Percentiles rank a stretch among this genome's conserved stretches.
phyloP scores from a whole-genome alignment of 257 asterid species.

The Capsicum baccatum region DNA sequence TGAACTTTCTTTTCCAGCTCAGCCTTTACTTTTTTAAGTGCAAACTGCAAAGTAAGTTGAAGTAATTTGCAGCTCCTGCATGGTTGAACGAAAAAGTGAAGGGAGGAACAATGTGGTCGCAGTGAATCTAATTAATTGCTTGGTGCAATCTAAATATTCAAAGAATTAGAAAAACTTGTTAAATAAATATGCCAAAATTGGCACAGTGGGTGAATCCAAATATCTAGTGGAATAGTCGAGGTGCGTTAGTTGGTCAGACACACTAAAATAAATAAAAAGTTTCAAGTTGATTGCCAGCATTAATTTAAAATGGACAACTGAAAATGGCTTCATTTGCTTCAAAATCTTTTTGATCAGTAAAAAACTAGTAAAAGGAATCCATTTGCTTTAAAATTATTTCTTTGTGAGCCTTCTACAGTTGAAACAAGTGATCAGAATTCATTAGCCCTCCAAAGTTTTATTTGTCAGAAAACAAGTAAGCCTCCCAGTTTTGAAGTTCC shows the following conservation, averaged over 20 bases:
- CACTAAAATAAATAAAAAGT: background rate
- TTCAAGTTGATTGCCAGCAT: conserved; percentile 1
- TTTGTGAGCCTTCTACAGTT: background rate
- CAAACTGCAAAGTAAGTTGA: background rate
- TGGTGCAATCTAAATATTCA: background rate
- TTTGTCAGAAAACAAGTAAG: background rate
- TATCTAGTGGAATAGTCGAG: background rate
- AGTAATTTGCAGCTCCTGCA: conserved; percentile 13
- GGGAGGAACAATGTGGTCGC: background rate
- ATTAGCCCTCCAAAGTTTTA: background rate
- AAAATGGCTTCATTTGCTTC: background rate
- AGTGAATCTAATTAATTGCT: background rate
- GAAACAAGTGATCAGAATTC: background rate
- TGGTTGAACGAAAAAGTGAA: background rate
- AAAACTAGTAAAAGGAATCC: background rate
- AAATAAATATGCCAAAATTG: background rate
- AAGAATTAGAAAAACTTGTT: background rate
- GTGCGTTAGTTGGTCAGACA: background rate
- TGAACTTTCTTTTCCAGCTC: conserved; percentile 9
- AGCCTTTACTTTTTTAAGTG: background rate
- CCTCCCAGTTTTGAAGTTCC: conserved; percentile 3
- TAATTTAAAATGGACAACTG: background rate
- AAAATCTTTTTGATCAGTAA: background rate
- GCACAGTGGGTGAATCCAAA: background rate
- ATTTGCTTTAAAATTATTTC: background rate